These are phyloP conservation scores for Wickerhamiella kurtzmanii DNA, from an alignment of 805 yeast species.

Conservation along the genomic window DNA sequence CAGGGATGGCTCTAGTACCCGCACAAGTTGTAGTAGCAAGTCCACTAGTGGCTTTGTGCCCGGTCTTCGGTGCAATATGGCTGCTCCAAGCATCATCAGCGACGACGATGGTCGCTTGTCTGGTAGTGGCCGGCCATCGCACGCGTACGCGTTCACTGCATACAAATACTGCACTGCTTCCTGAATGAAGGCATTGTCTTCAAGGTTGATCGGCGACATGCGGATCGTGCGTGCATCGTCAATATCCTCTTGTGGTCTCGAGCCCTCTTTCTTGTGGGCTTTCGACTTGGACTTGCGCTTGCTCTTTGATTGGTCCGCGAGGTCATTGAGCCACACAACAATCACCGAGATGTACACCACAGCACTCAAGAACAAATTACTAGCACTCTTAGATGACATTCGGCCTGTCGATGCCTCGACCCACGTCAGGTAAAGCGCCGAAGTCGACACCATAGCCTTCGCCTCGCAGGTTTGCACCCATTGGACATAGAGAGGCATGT, in stretches of 20 bases:
- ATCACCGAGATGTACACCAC: constrained; percentile 21
- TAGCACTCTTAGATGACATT: constrained; percentile 9
- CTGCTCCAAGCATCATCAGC: constrained; percentile 16
- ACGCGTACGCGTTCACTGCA: constrained; percentile 6
- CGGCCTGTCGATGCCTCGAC: constrained; percentile 18
- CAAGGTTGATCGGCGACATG: constrained; percentile 8
- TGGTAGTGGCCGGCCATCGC: constrained; percentile 5
- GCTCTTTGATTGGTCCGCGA: constrained; percentile 3
- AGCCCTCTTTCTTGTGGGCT: not conserved
- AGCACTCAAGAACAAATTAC: constrained; percentile 18
- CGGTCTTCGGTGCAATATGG: constrained; percentile 16
- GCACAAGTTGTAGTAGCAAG: constrained; percentile 14
- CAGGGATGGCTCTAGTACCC: constrained; percentile 13
- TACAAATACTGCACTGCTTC: constrained; percentile 19
- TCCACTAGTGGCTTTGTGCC: constrained; percentile 13
- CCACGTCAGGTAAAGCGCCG: constrained; percentile 21
- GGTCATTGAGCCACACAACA: constrained; percentile 22
- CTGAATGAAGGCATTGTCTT: constrained; percentile 17
- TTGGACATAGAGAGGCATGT: constrained; percentile 20
- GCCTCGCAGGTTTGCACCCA: constrained; percentile 23
- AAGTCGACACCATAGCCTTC: constrained; percentile 18
- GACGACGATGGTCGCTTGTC: constrained; percentile 7
- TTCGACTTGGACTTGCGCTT: not conserved
- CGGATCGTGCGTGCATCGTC: not conserved
- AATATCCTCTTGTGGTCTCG: no score